Conservation (phyloP, 352 stramenopile species). For the Globisporangium polare region DNA sequence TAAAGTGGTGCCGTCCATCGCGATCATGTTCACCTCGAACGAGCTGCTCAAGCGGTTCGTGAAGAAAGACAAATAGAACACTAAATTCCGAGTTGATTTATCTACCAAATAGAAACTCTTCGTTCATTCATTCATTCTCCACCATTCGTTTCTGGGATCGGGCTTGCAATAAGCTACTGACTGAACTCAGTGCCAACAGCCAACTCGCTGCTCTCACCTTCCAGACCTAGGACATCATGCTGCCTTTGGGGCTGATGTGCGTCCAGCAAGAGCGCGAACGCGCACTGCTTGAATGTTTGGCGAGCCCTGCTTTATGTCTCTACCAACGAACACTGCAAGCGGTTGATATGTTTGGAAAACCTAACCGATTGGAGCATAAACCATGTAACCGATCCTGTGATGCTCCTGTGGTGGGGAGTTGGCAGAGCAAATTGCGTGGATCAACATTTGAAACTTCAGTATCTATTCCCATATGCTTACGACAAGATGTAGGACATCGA, state of each 20-base stretch:
- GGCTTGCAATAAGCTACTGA: too few relatives aligned
- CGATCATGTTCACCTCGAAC: slow-evolving; percentile 82
- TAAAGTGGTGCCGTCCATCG: slow-evolving; percentile 75
- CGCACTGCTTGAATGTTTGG: background rate
- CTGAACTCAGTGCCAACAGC: too few relatives aligned
- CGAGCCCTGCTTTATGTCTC: too few relatives aligned
- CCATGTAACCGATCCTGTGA: too few relatives aligned
- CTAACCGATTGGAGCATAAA: too few relatives aligned
- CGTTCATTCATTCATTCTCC: background rate
- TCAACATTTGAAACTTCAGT: too few relatives aligned
- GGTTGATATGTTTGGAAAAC: too few relatives aligned
- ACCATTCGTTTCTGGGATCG: too few relatives aligned
- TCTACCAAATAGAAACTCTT: background rate
- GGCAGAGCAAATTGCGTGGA: too few relatives aligned
- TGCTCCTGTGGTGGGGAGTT: too few relatives aligned
- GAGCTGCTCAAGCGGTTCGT: slow-evolving; percentile 55
- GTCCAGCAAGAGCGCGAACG: background rate
- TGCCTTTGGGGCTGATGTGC: background rate
- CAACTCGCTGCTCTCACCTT: background rate
- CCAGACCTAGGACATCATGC: background rate
- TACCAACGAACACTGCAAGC: too few relatives aligned
- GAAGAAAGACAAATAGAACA: slow-evolving; percentile 14
- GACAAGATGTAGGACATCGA: background rate
- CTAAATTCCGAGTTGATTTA: background rate
- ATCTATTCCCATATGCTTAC: background rate